phyloP scores from a whole-genome alignment of 2,329 filamentous ascomycete genomes.

The Penicillium sp. region DNA sequence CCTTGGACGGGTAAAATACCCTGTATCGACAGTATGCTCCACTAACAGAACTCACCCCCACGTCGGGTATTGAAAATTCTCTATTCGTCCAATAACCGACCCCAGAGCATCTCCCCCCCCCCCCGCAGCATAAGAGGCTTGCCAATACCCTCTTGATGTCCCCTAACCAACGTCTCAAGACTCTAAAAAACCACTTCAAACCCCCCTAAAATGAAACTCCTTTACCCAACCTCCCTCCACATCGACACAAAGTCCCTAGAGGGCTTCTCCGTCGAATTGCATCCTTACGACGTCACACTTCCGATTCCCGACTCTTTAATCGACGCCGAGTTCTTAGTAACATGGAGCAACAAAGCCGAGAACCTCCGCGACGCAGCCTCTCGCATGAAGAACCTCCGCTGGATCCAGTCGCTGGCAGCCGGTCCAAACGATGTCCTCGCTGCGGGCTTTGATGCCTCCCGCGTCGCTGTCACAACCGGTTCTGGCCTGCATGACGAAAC shows the following conservation, averaged over 20 bases:
- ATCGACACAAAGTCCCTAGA: slow-evolving; percentile 56
- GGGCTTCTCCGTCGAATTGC: slow-evolving; percentile 58
- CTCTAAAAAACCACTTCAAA: background rate
- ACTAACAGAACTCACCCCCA: too few species aligned
- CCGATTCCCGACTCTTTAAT: slow-evolving; percentile 56
- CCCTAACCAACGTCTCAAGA: background rate
- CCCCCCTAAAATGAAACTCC: slow-evolving; percentile 52
- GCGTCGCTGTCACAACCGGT: slow-evolving; percentile 58
- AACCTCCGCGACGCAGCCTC: slow-evolving; percentile 59
- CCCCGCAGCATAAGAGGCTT: background rate
- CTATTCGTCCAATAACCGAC: too few species aligned
- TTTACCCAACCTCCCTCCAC: slow-evolving; percentile 63
- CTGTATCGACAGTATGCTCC: too few species aligned
- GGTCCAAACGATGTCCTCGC: slow-evolving; percentile 64
- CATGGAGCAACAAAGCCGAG: slow-evolving; percentile 58
- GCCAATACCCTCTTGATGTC: slow-evolving; percentile 2
- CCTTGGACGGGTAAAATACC: too few species aligned
- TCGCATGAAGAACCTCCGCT: slow-evolving; percentile 57
- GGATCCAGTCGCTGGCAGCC: slow-evolving; percentile 66
- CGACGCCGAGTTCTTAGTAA: slow-evolving; percentile 61
- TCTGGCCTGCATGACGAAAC: slow-evolving; percentile 64
- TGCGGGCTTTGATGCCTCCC: slow-evolving; percentile 57
- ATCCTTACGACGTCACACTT: slow-evolving; percentile 58
- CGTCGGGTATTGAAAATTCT: too few species aligned
- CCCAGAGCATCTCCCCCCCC: too few species aligned